Evolutionary conservation across 305 asterid species (phyloP), one percentile per base, ranked within the genome.

Genomic region (Euphrasia arctica): DNA sequence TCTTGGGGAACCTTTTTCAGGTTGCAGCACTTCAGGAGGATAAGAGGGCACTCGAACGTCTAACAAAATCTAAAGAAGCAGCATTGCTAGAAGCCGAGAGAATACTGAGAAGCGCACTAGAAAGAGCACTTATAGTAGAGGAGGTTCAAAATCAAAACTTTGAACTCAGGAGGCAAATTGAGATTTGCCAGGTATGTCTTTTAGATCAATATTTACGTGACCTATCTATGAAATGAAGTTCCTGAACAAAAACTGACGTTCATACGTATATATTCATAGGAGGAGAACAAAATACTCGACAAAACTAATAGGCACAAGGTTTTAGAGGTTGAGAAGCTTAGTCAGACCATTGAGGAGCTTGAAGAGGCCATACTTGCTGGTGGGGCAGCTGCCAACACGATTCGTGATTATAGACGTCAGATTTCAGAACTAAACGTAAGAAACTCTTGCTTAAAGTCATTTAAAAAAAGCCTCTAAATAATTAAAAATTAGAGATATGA

Each of bases 311-410:
- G 97, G 66, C 89, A 84, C 58, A 93, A 93, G 74, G 86, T 93
- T 66, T 61, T 75, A 62, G 95, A 90, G 75, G 87, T 94, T 54
- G 96, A 90, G 82, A 94, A 81, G 80, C 91, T 94, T 31, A 85
- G 88, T 76, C 88, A 79, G 78, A 88, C 96, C 55, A 85, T 88
- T 61, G 11, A 27, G 36, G 95, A 90, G 67, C 99, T 94, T 15
- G 96, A 94, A 79, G 96, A 86, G 77, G 95, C 91, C 68, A 72
- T 94, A 70, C 95, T 90, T 68, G 84, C 95, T 47, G 95, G 96
- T 64, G 97, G 97, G 63, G 85, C 82, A 45, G 83, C 89, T 25
- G 95, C 97, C 61, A 90, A 93, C 67, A 72, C 82, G 27, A 74
- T 90, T 55, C 89, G 88, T 25, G 95, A 93, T 56, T 88, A 81